Evolutionary conservation across 371 early-diverging fungal genomes (phyloP).

Genomic region (Rhizopus microsporus): DNA sequence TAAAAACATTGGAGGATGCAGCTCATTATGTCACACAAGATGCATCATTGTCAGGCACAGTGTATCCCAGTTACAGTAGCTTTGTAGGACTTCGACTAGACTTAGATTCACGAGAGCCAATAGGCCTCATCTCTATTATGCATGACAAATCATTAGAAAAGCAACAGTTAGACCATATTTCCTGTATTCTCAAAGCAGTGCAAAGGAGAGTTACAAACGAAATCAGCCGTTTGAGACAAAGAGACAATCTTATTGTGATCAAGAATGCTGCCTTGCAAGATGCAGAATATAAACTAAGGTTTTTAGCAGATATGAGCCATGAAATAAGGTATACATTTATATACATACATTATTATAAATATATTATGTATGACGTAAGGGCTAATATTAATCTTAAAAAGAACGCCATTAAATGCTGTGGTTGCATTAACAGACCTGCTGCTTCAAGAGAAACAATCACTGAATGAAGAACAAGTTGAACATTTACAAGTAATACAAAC

Average conservation of each 20-base stretch:
- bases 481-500: slow-evolving; percentile 64
- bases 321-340: slow-evolving; percentile 40
- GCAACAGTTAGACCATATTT: slow-evolving; percentile 9
- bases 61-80: slow-evolving; percentile 18
- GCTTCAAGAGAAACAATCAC: slow-evolving; percentile 48
- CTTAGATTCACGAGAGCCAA: slow-evolving; percentile 8
- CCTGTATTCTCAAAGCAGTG: slow-evolving; percentile 31
- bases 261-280: slow-evolving; percentile 57
- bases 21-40: slow-evolving; percentile 13
- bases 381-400: not conserved
- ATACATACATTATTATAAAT: not conserved
- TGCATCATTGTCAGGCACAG: slow-evolving; percentile 4
- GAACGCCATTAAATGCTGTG: slow-evolving; percentile 69
- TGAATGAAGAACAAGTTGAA: slow-evolving; percentile 55
- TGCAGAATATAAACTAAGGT: slow-evolving; percentile 61
- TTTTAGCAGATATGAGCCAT: slow-evolving; percentile 62
- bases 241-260: slow-evolving; percentile 46
- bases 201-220: slow-evolving; percentile 45
- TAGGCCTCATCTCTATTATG: slow-evolving; percentile 23
- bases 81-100: slow-evolving; percentile 25
- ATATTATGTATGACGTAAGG: not conserved
- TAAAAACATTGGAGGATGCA: slow-evolving; percentile 16
- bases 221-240: slow-evolving; percentile 43
- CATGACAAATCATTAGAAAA: slow-evolving; percentile 17
- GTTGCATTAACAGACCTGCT: slow-evolving; percentile 61